These are phyloP conservation scores for Boletus subparvulus DNA, from an alignment of 768 basidiomycete species.

Conservation along the genomic window DNA sequence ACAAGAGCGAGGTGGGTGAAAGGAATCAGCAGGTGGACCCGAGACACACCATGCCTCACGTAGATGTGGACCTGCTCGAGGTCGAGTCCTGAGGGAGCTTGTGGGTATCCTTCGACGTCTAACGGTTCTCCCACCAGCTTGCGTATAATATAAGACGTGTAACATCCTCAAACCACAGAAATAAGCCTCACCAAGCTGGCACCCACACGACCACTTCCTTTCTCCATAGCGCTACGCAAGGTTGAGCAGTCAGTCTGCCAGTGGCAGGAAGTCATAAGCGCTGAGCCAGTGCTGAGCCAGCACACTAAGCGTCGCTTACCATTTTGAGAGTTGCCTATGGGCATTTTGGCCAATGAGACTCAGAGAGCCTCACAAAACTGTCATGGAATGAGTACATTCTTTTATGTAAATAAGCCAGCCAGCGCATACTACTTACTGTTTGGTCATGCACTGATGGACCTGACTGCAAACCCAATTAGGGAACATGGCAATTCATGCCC, in stretches of 20 bases:
- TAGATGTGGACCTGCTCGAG: slow-evolving; percentile 76
- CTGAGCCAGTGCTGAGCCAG: too few relatives aligned
- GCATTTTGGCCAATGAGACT: too few relatives aligned
- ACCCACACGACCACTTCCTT: not conserved
- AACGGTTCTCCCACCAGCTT: slow-evolving; percentile 44
- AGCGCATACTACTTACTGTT: too few relatives aligned
- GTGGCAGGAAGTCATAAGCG: too few relatives aligned
- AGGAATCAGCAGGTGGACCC: not conserved
- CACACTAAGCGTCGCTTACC: too few relatives aligned
- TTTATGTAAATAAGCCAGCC: too few relatives aligned
- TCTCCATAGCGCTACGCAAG: not conserved
- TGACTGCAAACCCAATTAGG: too few relatives aligned
- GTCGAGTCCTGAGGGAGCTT: slow-evolving; percentile 51
- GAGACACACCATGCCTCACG: slow-evolving; percentile 65
- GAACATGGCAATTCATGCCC: too few relatives aligned
- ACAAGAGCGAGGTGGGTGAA: not conserved
- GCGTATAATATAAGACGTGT: not conserved
- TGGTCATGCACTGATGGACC: too few relatives aligned
- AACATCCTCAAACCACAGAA: not conserved
- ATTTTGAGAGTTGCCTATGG: too few relatives aligned
- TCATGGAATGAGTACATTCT: too few relatives aligned
- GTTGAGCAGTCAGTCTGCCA: not conserved
- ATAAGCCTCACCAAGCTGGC: slow-evolving; percentile 12
- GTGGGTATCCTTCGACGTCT: slow-evolving; percentile 60
- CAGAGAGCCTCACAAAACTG: too few relatives aligned